A percentile compares a stretch with the other conserved stretches of the same genome.
phyloP scores from a whole-genome alignment of 164 flowering plant genomes.

The Taxillus chinensis region DNA sequence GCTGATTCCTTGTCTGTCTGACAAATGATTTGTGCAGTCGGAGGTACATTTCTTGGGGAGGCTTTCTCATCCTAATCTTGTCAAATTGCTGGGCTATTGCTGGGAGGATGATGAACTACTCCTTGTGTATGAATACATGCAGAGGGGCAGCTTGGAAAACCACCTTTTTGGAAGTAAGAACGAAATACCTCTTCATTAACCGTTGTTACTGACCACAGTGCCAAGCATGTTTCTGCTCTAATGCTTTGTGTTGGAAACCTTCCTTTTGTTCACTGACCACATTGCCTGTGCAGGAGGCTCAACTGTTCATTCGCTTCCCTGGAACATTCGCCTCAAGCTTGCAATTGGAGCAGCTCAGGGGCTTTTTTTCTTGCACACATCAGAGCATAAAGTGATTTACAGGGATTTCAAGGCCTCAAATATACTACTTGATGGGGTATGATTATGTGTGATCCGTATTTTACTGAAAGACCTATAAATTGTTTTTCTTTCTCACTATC shows the following conservation, averaged over 20 bases:
- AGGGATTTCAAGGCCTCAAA: slow-evolving; percentile 88
- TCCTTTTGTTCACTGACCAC: not conserved
- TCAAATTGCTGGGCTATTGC: slow-evolving; percentile 73
- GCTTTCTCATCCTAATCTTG: slow-evolving; percentile 82
- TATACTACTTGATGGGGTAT: slow-evolving; percentile 79
- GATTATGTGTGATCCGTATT: not conserved
- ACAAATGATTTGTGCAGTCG: slow-evolving; percentile 31
- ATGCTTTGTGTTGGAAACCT: not conserved
- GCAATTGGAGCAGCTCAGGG: slow-evolving; percentile 78
- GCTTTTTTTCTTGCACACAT: slow-evolving; percentile 65
- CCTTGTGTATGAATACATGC: slow-evolving; percentile 80
- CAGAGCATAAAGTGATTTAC: slow-evolving; percentile 66
- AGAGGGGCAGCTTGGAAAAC: slow-evolving; percentile 79
- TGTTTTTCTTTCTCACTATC: not conserved
- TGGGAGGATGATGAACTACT: slow-evolving; percentile 66
- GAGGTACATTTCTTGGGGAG: slow-evolving; percentile 75
- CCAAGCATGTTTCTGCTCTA: not conserved
- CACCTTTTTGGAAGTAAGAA: slow-evolving; percentile 82
- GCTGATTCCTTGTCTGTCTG: not conserved
- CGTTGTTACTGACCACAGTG: not conserved
- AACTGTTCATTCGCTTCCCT: slow-evolving; percentile 57
- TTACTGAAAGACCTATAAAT: not conserved
- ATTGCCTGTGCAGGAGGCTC: slow-evolving; percentile 41
- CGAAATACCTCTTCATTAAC: not conserved
- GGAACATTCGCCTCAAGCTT: slow-evolving; percentile 68